Base-by-base conservation (phyloP, 2,329 filamentous ascomycete species). In the Aspergillus latus region DNA sequence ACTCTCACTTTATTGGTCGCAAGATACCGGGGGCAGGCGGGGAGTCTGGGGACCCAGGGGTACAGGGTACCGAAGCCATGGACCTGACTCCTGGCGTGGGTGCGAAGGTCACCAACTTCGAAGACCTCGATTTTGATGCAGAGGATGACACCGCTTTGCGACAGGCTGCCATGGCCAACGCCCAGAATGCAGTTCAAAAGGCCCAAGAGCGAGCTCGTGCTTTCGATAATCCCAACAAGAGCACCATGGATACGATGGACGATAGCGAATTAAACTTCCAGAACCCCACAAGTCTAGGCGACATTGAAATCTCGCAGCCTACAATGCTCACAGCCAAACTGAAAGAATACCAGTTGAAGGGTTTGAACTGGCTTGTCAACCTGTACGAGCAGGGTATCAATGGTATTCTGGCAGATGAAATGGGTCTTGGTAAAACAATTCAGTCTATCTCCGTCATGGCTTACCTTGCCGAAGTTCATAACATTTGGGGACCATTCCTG, bases 191-290 rank as follows among this genome's bases (percentile, higher is more conserved):
- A 59, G 92, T 99, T 60, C 89, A 96, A 65, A 90, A 97, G 73
- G 94, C 94, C 0, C 91, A 97, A 73, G 87, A 92, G 72, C 92
- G 94, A 73, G 94, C 94, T 0, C 87, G 92, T 50, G 90, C 90
- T 8, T 99, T 99, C 82, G 96, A 97, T 76, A 96, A 97, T 76
- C 87, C 91, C 59, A 81, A 82, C 8, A 79, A 85, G 44, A 79
- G 80, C 51, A 80, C 85, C 51, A 84, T 86, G 68, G 85, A 84
- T 57, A 86, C 89, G 73, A 89, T 94, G 63, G 92, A 97, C 57
- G 92, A 97, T 68, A 93, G 92, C 66, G 94, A 99, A 77, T 90
- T 99, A 89, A 99, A 99, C 78, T 99, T 99, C 81, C 94, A 99
- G 77, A 97, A 99, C 72, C 94, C 94, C 0, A 94, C 92, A 3